Base-by-base conservation (phyloP, 1,139 yeast genomes). In the Yamadazyma conglobata region DNA sequence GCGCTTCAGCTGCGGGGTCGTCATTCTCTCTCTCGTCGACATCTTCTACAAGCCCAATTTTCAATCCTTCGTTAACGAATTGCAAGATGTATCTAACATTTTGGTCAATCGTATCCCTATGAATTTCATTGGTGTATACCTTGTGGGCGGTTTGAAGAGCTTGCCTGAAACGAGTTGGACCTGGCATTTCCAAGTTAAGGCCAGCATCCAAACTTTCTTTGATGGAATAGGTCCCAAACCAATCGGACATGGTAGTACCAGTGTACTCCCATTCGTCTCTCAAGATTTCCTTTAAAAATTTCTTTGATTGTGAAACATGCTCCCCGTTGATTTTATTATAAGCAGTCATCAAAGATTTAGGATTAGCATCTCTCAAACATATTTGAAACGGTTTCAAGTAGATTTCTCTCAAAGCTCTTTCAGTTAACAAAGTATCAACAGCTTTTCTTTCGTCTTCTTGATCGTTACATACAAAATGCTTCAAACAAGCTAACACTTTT, bases 151-250 rank as follows among this genome's bases (percentile, higher is more conserved):
- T 50, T 15, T 64, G 55, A 12, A 57, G 58, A 14, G 47, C 35
- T 21, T 64, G 60, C 54, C 82, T 60, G 54, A 65, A 64, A 29
- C 64, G 50, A 17, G 78, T 53, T 6, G 77, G 75, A 23, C 83
- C 83, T 1, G 83, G 84, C 79, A 77, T 76, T 48, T 77, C 83
- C 40, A 77, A 52, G 46, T 74, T 78, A 34, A 76, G 53, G n/a
- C 82, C 82, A 22, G 74, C 74, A 33, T 68, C 65, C 34, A 77
- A 50, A 13, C 77, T 54, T 20, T 60, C 65, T 34, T 61, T 64
- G 22, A 59, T 58, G 17, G 77, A 61, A 46, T 71, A 75, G n/a
- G 70, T 66, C 31, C 83, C 84, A 48, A 50, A 72, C 84, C 83
- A 77, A 51, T 77, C 84, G 17, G 77, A 69, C 77, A 77, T 74